Conservation (phyloP, 768 basidiomycete species). For the Xanthoconium stramineum region DNA sequence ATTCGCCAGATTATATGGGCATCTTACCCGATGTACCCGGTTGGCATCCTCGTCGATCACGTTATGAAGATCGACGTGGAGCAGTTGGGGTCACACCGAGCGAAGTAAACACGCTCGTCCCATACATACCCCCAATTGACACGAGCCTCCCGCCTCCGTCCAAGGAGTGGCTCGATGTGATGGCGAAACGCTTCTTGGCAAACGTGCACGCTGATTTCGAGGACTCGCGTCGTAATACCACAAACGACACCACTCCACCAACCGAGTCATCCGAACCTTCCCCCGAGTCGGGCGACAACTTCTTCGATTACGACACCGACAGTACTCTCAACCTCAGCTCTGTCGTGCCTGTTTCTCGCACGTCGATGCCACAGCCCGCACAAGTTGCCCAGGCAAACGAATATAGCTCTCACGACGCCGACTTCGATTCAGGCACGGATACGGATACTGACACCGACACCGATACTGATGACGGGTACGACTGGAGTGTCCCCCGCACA, state of each 20-base stretch:
- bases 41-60: slow-evolving; percentile 24
- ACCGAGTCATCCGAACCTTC: not conserved
- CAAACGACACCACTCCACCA: not conserved
- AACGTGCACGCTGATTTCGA: slow-evolving; percentile 14
- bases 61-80: slow-evolving; percentile 25
- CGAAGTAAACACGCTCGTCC: slow-evolving; percentile 27
- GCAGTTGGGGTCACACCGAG: slow-evolving; percentile 21
- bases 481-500: slow-evolving; percentile 9
- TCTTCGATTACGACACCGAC: slow-evolving; percentile 24
- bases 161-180: slow-evolving; percentile 18
- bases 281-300: slow-evolving; percentile 3
- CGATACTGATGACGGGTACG: slow-evolving; percentile 12
- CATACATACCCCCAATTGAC: slow-evolving; percentile 23
- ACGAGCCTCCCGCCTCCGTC: slow-evolving; percentile 14
- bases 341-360: not conserved
- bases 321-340: slow-evolving; percentile 15
- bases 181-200: slow-evolving; percentile 14
- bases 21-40: slow-evolving; percentile 20
- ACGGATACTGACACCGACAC: slow-evolving; percentile 18
- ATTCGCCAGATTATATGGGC: slow-evolving; percentile 24
- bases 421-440: slow-evolving; percentile 9
- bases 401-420: slow-evolving; percentile 3
- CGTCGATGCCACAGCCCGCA: not conserved
- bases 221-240: not conserved
- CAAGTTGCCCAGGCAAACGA: slow-evolving; percentile 2